Base-by-base conservation (phyloP, 108 stramenopile genomes). In the Cyclotella distinguenda region DNA sequence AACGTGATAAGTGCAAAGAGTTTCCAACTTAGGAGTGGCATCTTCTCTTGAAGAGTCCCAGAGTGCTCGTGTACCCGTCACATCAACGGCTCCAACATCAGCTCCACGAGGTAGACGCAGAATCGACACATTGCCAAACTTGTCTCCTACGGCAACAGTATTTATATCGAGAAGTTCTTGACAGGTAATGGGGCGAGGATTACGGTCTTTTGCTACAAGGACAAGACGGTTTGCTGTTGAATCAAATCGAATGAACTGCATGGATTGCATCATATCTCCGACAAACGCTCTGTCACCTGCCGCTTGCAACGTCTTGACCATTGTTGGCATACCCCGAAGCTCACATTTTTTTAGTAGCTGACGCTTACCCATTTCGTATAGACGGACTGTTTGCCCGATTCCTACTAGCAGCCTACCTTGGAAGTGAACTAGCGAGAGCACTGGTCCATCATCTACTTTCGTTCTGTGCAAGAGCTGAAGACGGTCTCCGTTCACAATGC, bases 261-360 rank as follows among this genome's bases (percentile, higher is more conserved):
- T 68, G 42, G 88, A 88, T 52, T 94, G 91, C 72, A 87, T 76
- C 81, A 95, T 85, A 60, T 99, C 99, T 18, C 91, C 90, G 64
- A 89, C 72, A 54, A 80, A 97, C 28, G 90, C 90, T 26, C 97
- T 82, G 57, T 96, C 96, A 0, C 94, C 94, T 25, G 87, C 84
- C 19, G 85, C 82, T 66, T 94, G 93, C 9, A 98, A 49, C 3
- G 82, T 83, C 60, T 93, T 90, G 38, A 98, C 92, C 78, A 85
- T 84, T 15, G 83, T 96, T 5, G 96, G 96, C 50, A 95, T 74
- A 23, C 79, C 82, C 26, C 90, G 80, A 27, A 91, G 74, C 79
- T 98, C 97, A 54, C 96, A 95, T 85, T 98, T 98, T 60, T 95
- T 90, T 36, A 99, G 61, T 18, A 99, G 84, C 73, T 97, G 97